Percentiles rank a stretch among this genome's conserved stretches.
Evolutionary conservation across 495 filamentous ascomycete genomes (phyloP).

Genomic region (Daldinia caldariorum): DNA sequence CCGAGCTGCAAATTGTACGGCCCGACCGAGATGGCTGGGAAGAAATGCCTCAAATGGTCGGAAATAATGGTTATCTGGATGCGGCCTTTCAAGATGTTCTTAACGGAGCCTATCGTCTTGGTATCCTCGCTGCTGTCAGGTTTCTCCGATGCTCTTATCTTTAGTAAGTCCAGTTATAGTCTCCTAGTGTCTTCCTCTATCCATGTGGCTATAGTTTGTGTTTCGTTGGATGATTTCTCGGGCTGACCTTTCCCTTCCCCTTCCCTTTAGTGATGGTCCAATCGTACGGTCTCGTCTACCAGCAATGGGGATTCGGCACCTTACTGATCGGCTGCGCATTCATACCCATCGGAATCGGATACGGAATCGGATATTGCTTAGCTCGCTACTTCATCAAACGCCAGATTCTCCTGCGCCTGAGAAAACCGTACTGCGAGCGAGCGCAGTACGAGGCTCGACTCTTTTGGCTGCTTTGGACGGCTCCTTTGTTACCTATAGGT

Average conservation of each 20-base stretch:
- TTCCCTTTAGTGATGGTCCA: slow-evolving; percentile 64
- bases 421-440: slow-evolving; percentile 62
- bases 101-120: slow-evolving; percentile 70
- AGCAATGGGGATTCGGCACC: slow-evolving; percentile 66
- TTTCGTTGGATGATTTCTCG: background rate
- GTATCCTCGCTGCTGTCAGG: slow-evolving; percentile 66
- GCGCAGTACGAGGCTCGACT: slow-evolving; percentile 70
- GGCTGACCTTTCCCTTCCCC: slow-evolving; percentile 1
- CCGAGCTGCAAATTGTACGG: slow-evolving; percentile 63
- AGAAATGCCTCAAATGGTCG: slow-evolving; percentile 55
- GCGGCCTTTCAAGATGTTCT: slow-evolving; percentile 70
- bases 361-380: slow-evolving; percentile 65
- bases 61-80: slow-evolving; percentile 66
- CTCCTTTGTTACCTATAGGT: slow-evolving; percentile 66
- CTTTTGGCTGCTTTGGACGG: slow-evolving; percentile 67
- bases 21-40: slow-evolving; percentile 64
- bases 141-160: slow-evolving; percentile 69
- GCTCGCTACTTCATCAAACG: slow-evolving; percentile 64
- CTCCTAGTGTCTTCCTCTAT: background rate
- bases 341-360: slow-evolving; percentile 67
- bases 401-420: slow-evolving; percentile 58
- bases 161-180: slow-evolving; percentile 52
- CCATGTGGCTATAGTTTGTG: background rate
- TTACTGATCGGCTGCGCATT: slow-evolving; percentile 65
- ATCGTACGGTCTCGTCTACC: slow-evolving; percentile 67